Percentiles rank a stretch among this genome's conserved stretches.
Conservation (phyloP, 2,329 filamentous ascomycete species). For the Cryphonectria naterciae region DNA sequence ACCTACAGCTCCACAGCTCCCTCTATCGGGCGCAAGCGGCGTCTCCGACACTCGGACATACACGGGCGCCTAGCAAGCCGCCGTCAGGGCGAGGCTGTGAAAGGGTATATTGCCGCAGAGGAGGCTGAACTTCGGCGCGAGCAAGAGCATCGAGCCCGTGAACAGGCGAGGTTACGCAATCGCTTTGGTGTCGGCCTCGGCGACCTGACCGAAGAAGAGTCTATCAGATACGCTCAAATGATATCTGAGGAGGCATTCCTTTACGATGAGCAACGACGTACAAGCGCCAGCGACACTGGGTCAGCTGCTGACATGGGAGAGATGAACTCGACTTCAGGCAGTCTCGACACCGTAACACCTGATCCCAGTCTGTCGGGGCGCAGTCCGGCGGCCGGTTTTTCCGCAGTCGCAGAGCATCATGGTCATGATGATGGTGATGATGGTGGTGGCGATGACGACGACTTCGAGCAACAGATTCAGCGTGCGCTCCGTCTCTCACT, state of each 20-base stretch:
- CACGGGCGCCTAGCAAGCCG: constrained; percentile 56
- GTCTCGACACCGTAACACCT: constrained; percentile 56
- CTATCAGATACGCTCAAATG: constrained; percentile 67
- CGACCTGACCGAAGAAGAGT: constrained; percentile 68
- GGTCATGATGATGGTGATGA: constrained; percentile 38
- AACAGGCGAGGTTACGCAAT: constrained; percentile 71
- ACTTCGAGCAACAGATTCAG: constrained; percentile 65
- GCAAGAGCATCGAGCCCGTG: constrained; percentile 66
- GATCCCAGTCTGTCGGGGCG: constrained; percentile 55
- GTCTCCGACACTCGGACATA: constrained; percentile 67
- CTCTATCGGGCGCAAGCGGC: constrained; percentile 77
- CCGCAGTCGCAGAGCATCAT: constrained; percentile 33
- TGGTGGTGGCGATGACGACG: constrained; percentile 52
- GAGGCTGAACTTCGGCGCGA: constrained; percentile 78
- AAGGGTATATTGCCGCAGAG: constrained; percentile 86
- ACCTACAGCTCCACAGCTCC: constrained; percentile 85
- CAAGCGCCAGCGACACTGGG: constrained; percentile 54
- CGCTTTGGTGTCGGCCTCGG: constrained; percentile 84
- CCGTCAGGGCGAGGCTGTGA: constrained; percentile 68
- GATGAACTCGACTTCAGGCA: constrained; percentile 47
- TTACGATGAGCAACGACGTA: constrained; percentile 60
- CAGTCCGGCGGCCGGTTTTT: constrained; percentile 34
- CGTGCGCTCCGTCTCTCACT: constrained; percentile 65
- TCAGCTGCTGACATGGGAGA: constrained; percentile 55
- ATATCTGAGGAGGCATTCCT: constrained; percentile 65